Evolutionary conservation across 345 rosid species (phyloP), one percentile per base, ranked within the genome.

Genomic region (Cardamine chenopodiifolia): DNA sequence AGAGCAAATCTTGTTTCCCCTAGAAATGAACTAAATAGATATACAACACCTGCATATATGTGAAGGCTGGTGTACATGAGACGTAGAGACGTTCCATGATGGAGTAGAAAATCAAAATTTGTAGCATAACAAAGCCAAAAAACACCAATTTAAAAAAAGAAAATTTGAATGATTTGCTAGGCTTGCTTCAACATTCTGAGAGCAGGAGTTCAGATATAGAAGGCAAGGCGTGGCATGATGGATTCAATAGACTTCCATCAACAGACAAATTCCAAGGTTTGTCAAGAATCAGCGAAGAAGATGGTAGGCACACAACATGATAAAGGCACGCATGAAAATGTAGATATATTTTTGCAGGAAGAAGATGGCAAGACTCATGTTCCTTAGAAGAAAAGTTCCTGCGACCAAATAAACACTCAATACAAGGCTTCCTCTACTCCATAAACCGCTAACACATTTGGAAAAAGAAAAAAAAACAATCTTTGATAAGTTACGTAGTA

Each of bases 401-500:
- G 97, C 96, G 90, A 84, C 85, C 89, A 92, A 92, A 88, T 81
- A 92, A 87, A 88, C 87, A 83, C 89, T 92, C 86, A 85, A 88
- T 85, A 82, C 54, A 79, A 80, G 67, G 78, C 18, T 53, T 75
- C 73, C 82, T 76, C 87, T 77, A 35, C 42, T 58, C 1, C 53
- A 47, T 34, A 73, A 73, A 63, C 6, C 60, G 8, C 52, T 71
- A 26, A n/a, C 13, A n/a, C 39, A 34, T 58, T 45, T 14, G 4
- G 28, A 2, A 8, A 4, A 11, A 50, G 1, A 48, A 48, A 18
- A 48, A 18, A 20, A 9, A 2, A n/a, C 3, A 60, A 22, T 3
- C 47, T 60, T 35, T 12, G 2, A 13, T 20, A 12, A 34, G 5
- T 11, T 9, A 8, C 1, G 44, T 12, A 20, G 2, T 5, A 5